A percentile compares a stretch with the other conserved stretches of the same genome.
These are phyloP conservation scores for Clausena lansium DNA, from an alignment of 345 rosid species.

Conservation along the genomic window DNA sequence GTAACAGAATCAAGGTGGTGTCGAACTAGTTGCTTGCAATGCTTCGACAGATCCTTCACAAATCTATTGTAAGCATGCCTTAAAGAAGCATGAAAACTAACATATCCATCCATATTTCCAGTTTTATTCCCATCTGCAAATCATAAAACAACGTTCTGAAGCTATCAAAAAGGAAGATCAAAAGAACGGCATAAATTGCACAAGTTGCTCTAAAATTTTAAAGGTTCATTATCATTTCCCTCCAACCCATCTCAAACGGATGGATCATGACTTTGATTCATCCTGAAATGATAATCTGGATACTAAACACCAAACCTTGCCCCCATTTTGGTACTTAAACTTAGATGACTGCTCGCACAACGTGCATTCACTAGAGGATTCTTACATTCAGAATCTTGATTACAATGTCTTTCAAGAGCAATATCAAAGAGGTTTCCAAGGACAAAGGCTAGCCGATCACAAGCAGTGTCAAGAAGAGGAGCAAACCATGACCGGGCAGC, in stretches of 20 bases:
- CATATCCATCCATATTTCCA: constrained; percentile 80
- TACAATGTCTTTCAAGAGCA: constrained; percentile 76
- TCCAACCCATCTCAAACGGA: neutral
- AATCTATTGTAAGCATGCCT: constrained; percentile 74
- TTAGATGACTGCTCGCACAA: too few species aligned
- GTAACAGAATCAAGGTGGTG: constrained; percentile 98
- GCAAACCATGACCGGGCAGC: constrained; percentile 98
- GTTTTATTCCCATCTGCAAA: constrained; percentile 60
- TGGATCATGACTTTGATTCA: neutral
- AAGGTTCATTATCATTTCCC: neutral
- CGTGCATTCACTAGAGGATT: neutral
- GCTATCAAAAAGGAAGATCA: neutral
- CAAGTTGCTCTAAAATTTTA: neutral
- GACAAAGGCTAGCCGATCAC: constrained; percentile 90
- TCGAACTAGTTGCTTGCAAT: constrained; percentile 83
- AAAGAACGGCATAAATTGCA: neutral
- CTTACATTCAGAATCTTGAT: constrained; percentile 73
- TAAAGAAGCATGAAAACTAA: constrained; percentile 86
- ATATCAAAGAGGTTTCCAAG: constrained; percentile 82
- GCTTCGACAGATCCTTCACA: constrained; percentile 72
- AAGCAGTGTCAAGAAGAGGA: constrained; percentile 94
- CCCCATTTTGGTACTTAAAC: too few species aligned
- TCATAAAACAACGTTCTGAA: neutral
- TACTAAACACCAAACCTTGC: too few species aligned
- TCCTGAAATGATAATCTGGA: neutral